Percentiles rank a stretch among this genome's conserved stretches.
These are phyloP conservation scores for Rhizopus arrhizus DNA, from an alignment of 371 early-diverging fungal species.

Conservation along the genomic window DNA sequence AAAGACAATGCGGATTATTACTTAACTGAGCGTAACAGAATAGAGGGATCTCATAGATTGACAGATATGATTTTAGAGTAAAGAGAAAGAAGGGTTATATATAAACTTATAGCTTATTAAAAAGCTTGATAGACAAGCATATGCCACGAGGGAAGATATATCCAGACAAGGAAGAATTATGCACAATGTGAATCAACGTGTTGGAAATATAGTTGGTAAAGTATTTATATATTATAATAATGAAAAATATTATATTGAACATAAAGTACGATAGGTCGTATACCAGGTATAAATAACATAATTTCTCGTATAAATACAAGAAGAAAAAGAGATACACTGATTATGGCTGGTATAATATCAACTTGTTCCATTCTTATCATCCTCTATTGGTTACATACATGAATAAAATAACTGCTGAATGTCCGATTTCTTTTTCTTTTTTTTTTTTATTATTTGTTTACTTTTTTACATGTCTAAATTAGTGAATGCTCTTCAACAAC, in stretches of 20 bases:
- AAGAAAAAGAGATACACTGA: constrained; percentile 63
- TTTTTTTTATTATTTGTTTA: constrained; percentile 11
- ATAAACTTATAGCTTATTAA: constrained; percentile 1
- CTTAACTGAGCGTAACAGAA: constrained; percentile 61
- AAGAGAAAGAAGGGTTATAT: constrained; percentile 9
- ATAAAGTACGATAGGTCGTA: constrained; percentile 34
- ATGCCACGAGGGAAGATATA: constrained; percentile 61
- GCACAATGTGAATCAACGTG: constrained; percentile 50
- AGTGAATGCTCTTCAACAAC: constrained; percentile 39
- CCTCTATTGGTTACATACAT: constrained; percentile 50
- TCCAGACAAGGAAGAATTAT: constrained; percentile 57
- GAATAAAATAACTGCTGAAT: constrained; percentile 8
- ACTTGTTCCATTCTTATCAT: constrained; percentile 61
- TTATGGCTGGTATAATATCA: constrained; percentile 67
- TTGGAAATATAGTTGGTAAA: constrained; percentile 56
- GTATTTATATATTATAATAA: background rate
- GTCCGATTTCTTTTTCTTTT: background rate
- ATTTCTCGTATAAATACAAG: constrained; percentile 65
- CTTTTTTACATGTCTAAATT: constrained; percentile 38
- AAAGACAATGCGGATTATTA: constrained; percentile 55
- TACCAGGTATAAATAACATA: constrained; percentile 68
- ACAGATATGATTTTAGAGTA: constrained; percentile 72
- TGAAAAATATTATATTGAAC: background rate
- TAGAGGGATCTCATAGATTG: constrained; percentile 65
- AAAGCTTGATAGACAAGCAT: constrained; percentile 56